These are phyloP conservation scores for Fusarium floridanum DNA, from an alignment of 2,329 filamentous ascomycete genomes.

Conservation along the genomic window DNA sequence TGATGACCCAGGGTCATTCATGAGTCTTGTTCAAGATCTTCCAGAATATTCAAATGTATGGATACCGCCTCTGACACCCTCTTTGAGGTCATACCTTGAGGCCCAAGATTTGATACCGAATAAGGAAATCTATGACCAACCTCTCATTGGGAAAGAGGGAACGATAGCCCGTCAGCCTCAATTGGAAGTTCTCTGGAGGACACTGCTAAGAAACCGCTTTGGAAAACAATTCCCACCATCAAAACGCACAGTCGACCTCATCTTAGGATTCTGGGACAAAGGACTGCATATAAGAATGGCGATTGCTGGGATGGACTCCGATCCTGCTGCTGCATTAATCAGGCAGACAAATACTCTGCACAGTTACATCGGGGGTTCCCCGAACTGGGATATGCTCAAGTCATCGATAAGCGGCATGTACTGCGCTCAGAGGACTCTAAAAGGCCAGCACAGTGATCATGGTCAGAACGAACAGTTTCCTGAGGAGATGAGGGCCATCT, in stretches of 20 bases:
- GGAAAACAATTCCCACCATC: not conserved
- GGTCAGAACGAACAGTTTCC: not conserved
- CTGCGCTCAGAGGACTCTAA: not conserved
- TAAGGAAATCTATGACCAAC: not conserved
- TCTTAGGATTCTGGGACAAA: not conserved
- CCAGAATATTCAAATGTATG: not conserved
- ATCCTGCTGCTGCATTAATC: not conserved
- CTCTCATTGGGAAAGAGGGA: not conserved
- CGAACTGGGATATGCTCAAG: not conserved
- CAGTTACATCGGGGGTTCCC: not conserved
- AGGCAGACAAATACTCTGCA: not conserved
- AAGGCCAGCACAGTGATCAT: not conserved
- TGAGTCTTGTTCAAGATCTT: not conserved
- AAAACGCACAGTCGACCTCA: no score
- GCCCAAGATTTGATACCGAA: not conserved
- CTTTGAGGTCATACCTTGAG: not conserved
- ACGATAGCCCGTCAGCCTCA: not conserved
- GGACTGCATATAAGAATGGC: not conserved
- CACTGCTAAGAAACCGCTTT: fast-evolving
- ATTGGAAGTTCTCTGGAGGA: not conserved
- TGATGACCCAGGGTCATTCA: not conserved
- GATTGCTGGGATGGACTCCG: not conserved
- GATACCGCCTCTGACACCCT: not conserved
- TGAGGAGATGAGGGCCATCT: not conserved
- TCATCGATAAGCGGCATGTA: not conserved